phyloP scores from a whole-genome alignment of 257 asterid genomes.

The Agastache rugosa region DNA sequence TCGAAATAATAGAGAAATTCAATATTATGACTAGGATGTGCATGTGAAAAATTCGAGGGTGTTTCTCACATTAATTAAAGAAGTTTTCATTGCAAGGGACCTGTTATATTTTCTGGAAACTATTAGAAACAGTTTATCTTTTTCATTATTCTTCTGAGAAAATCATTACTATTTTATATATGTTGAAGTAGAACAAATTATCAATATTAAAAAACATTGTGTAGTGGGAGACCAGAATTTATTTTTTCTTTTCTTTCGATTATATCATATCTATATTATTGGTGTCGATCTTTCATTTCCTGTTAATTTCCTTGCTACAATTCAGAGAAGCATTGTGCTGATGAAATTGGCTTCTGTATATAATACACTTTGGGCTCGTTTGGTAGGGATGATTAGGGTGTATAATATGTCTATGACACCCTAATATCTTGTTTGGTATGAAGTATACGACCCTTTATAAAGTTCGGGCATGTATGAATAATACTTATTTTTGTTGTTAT shows the following conservation, averaged over 20 bases:
- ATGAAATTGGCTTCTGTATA: too few species aligned
- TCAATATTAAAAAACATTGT: background rate
- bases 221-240: slow-evolving; percentile 9
- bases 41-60: background rate
- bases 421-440: too few species aligned
- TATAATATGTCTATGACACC: too few species aligned
- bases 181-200: background rate
- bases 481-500: too few species aligned
- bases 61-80: background rate
- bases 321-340: background rate
- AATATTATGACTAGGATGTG: background rate
- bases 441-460: too few species aligned
- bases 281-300: background rate
- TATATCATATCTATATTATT: background rate
- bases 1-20: slow-evolving; percentile 2
- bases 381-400: too few species aligned
- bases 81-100: background rate
- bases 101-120: background rate
- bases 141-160: slow-evolving; percentile 33
- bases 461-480: too few species aligned
- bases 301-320: slow-evolving; percentile 1
- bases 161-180: slow-evolving; percentile 2
- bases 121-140: background rate
- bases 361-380: too few species aligned
- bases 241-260: background rate